Evolutionary conservation across 2,329 filamentous ascomycete species (phyloP).

Genomic region (Diplodia sapinea): DNA sequence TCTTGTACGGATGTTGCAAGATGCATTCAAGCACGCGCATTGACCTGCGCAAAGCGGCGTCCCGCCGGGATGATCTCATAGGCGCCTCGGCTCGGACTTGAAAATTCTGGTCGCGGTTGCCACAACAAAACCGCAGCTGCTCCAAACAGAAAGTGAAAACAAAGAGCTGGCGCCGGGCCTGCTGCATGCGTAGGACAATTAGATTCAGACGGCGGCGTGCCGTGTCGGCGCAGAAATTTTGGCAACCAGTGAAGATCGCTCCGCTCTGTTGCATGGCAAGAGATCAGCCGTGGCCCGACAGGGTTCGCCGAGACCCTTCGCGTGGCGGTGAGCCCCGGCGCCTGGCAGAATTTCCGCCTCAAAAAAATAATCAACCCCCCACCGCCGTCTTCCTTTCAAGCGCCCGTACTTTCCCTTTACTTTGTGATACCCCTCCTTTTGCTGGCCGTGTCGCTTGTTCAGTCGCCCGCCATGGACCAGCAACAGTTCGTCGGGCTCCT

Average conservation of each 20-base stretch:
- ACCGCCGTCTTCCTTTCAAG: constrained; percentile 19
- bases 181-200: background rate
- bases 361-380: constrained; percentile 28
- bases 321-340: constrained; percentile 9
- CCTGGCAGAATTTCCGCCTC: constrained; percentile 30
- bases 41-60: constrained; percentile 15
- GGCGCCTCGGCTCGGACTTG: constrained; percentile 13
- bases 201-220: background rate
- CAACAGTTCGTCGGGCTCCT: constrained; percentile 86
- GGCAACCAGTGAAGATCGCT: constrained; percentile 10
- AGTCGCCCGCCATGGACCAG: constrained; percentile 67
- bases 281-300: constrained; percentile 13
- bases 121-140: background rate
- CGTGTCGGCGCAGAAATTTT: background rate
- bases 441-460: constrained; percentile 20
- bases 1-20: background rate
- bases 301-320: constrained; percentile 2
- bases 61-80: constrained; percentile 28
- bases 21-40: constrained; percentile 7
- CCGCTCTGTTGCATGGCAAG: constrained; percentile 2
- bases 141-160: background rate
- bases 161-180: background rate
- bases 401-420: constrained; percentile 25
- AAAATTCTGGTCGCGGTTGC: constrained; percentile 21
- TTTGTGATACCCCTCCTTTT: constrained; percentile 29